Conservation (phyloP, 2,329 filamentous ascomycete genomes). For the Clathrospora elynae region DNA sequence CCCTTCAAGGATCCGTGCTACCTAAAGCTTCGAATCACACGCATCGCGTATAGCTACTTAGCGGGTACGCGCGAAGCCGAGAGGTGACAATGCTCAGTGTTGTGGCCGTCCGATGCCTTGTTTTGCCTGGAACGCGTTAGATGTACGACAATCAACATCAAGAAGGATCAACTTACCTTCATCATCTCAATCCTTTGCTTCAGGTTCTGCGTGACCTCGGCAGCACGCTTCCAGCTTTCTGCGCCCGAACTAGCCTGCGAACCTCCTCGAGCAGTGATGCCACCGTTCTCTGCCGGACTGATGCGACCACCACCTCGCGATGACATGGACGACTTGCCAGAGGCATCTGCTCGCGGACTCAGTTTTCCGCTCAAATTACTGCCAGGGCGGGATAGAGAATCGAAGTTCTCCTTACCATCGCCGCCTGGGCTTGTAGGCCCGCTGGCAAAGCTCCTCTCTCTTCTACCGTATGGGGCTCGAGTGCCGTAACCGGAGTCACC, state of each 20-base stretch:
- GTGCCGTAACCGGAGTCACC: slow-evolving; percentile 42
- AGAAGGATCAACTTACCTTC: slow-evolving; percentile 66
- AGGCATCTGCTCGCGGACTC: slow-evolving; percentile 47
- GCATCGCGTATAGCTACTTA: background rate
- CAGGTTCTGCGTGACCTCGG: slow-evolving; percentile 95
- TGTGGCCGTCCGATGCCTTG: slow-evolving; percentile 44
- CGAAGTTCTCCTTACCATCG: slow-evolving; percentile 57
- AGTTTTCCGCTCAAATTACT: slow-evolving; percentile 48
- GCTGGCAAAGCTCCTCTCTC: slow-evolving; percentile 36
- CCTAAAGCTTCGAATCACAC: background rate
- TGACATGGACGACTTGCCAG: slow-evolving; percentile 39
- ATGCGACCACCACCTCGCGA: slow-evolving; percentile 42
- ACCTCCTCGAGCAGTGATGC: slow-evolving; percentile 27
- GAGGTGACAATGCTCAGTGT: slow-evolving; percentile 12
- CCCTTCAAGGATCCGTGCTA: no score
- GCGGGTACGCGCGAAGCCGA: background rate
- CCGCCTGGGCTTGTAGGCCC: slow-evolving; percentile 42
- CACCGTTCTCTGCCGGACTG: slow-evolving; percentile 38
- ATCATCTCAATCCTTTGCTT: slow-evolving; percentile 98
- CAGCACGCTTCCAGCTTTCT: slow-evolving; percentile 96
- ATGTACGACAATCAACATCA: background rate
- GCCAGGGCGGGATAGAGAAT: slow-evolving; percentile 41
- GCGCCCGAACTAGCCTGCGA: slow-evolving; percentile 45
- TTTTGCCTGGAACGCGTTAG: slow-evolving; percentile 42
- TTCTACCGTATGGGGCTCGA: slow-evolving; percentile 49